Conservation (phyloP, 768 basidiomycete genomes). For the Galerina sulciceps region DNA sequence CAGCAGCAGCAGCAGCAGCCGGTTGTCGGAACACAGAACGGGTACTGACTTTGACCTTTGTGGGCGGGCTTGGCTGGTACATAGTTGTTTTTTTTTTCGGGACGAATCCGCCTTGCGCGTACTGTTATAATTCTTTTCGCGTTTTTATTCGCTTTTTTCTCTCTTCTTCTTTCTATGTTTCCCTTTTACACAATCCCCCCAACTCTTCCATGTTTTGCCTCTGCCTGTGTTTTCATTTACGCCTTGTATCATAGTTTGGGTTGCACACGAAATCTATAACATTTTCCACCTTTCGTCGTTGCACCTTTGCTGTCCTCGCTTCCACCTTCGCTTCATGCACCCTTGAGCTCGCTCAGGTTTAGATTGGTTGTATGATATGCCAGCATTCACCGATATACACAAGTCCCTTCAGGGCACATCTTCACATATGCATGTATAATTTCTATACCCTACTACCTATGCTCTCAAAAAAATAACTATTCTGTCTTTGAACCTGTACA, state of each 20-base stretch:
- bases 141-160: constrained; percentile 6
- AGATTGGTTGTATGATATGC: constrained; percentile 14
- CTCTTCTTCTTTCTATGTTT: constrained; percentile 5
- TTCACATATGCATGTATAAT: constrained; percentile 1
- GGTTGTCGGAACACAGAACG: constrained; percentile 54
- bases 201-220: constrained; percentile 18
- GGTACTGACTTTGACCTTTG: constrained; percentile 39
- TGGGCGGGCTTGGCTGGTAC: neutral
- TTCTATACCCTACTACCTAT: constrained; percentile 12
- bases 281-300: constrained; percentile 5
- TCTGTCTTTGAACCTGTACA: neutral
- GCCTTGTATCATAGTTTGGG: constrained; percentile 23
- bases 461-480: neutral
- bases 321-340: constrained; percentile 5
- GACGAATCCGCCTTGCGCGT: constrained; percentile 3
- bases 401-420: constrained; percentile 2
- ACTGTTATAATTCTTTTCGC: constrained; percentile 8
- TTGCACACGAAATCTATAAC: constrained; percentile 19
- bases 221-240: constrained; percentile 8
- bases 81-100: neutral
- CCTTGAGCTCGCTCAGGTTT: constrained; percentile 12
- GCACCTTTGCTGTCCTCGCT: constrained; percentile 7
- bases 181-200: constrained; percentile 6
- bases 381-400: neutral
- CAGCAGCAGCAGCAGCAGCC: constrained; percentile 62